Evolutionary conservation across 2,329 filamentous ascomycete species (phyloP).

Genomic region (Fusarium poae): DNA sequence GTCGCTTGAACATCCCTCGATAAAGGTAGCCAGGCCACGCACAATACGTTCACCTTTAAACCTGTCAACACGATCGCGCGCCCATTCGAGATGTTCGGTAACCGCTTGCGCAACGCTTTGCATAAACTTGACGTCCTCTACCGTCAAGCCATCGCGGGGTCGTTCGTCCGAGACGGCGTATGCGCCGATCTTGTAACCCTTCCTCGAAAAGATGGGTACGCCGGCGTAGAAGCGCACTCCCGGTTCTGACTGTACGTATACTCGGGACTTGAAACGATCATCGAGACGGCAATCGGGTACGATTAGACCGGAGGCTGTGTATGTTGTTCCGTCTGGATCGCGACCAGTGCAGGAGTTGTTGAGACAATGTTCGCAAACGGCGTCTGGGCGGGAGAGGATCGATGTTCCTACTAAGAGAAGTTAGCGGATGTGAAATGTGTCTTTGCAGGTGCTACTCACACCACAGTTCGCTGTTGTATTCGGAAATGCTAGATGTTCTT

Average conservation of each 20-base stretch:
- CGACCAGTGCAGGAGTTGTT: conserved; percentile 44
- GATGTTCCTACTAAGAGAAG: conserved; percentile 43
- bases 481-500: neutral
- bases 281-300: conserved; percentile 52
- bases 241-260: conserved; percentile 52
- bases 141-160: conserved; percentile 64
- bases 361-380: conserved; percentile 52
- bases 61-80: conserved; percentile 64
- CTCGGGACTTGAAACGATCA: conserved; percentile 50
- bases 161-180: conserved; percentile 71
- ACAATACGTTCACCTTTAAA: conserved; percentile 67
- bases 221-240: conserved; percentile 56
- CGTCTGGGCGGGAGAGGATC: conserved; percentile 50
- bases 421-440: conserved; percentile 1
- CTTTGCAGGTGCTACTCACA: conserved; percentile 44
- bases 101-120: conserved; percentile 68
- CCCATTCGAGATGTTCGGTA: conserved; percentile 72
- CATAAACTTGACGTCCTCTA: conserved; percentile 65
- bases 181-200: conserved; percentile 68
- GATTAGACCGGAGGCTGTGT: conserved; percentile 50
- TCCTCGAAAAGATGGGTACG: conserved; percentile 70
- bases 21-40: conserved; percentile 66
- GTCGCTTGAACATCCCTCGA: conserved; percentile 61
- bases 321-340: conserved; percentile 45
- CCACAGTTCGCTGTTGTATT: conserved; percentile 52